Base-by-base conservation (phyloP, 805 yeast species). In the Candida stauntonica region DNA sequence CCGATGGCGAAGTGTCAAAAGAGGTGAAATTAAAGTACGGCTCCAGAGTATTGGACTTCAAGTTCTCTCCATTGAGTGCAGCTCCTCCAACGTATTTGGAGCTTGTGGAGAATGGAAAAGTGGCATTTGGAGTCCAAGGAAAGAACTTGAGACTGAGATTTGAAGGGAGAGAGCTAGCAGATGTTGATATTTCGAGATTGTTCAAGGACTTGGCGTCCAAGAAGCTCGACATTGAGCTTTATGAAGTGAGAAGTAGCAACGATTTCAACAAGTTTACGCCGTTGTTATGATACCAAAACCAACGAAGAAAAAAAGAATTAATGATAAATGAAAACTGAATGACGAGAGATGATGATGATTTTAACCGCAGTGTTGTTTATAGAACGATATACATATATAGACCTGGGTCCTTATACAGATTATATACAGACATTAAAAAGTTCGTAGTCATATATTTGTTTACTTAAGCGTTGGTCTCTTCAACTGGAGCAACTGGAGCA, bases 71-170 rank as follows among this genome's bases (percentile, higher is more conserved):
- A 5, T 60, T 68, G 33, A 75, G 77, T 46, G 75, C 82, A 31
- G 82, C 95, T 0, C 82, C 94, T 6, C 98, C 98, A 3, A 81
- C 93, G 0, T 63, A 80, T 28, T 53, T 71, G 20, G 98, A 89
- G 60, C 62, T 89, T n/a, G 51, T 87, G 11, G 85, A 83, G 40
- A 88, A 87, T 55, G 87, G 86, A 13, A 77, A 76, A 38, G 66
- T 71, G 35, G 84, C 89, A 17, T 89, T 89, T 35, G 53, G 48
- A 4, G 41, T 48, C 24, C 44, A 47, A n/a, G 39, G 33, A 9
- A 47, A 47, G 23, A 41, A 39, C 31, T 27, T 51, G 14, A 39
- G 59, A 26, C 33, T 54, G 34, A 46, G 45, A 29, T 32, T 33
- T 24, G 33, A 44, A 13, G 50, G 47, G 2, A 29, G 30, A 3